These are phyloP conservation scores for Chaetomium sp. DNA, from an alignment of 2,329 filamentous ascomycete genomes.

Conservation along the genomic window DNA sequence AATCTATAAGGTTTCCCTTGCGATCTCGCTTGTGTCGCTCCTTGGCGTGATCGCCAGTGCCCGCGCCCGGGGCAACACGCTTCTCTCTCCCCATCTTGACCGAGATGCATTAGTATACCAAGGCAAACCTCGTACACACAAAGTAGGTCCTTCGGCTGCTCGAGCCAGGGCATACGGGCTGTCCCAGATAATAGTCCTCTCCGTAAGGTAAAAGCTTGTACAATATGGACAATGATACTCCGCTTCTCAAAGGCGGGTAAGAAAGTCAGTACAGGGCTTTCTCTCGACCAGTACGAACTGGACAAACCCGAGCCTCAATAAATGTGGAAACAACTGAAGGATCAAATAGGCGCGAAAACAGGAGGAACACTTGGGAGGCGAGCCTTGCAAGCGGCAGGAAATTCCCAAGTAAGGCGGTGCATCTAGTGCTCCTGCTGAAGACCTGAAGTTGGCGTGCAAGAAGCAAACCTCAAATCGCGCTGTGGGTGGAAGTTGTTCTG, in stretches of 20 bases:
- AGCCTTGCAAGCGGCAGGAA: not conserved
- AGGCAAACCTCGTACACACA: not conserved
- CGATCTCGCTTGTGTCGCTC: conserved; percentile 28
- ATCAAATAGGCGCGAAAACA: too few species aligned
- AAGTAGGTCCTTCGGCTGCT: not conserved
- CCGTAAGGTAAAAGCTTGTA: too few species aligned
- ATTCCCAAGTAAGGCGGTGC: not conserved
- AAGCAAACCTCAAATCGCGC: not conserved
- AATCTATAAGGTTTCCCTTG: conserved; percentile 23
- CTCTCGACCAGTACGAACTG: too few species aligned
- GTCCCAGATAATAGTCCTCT: too few species aligned
- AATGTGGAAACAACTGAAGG: too few species aligned
- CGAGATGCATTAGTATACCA: conserved; percentile 11
- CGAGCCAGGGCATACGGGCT: not conserved
- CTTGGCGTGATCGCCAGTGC: conserved; percentile 27
- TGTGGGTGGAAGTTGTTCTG: not conserved
- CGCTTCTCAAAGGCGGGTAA: not conserved
- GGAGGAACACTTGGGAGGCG: not conserved
- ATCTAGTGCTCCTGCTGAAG: not conserved
- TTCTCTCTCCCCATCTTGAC: conserved; percentile 28
- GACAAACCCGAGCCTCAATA: not conserved
- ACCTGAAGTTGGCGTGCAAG: not conserved
- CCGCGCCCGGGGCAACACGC: conserved; percentile 21
- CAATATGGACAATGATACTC: not conserved
- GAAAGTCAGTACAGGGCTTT: too few species aligned